Percentiles rank a stretch among this genome's conserved stretches.
Conservation (phyloP, 1,139 yeast genomes). For the Yamadazyma dushanensis region DNA sequence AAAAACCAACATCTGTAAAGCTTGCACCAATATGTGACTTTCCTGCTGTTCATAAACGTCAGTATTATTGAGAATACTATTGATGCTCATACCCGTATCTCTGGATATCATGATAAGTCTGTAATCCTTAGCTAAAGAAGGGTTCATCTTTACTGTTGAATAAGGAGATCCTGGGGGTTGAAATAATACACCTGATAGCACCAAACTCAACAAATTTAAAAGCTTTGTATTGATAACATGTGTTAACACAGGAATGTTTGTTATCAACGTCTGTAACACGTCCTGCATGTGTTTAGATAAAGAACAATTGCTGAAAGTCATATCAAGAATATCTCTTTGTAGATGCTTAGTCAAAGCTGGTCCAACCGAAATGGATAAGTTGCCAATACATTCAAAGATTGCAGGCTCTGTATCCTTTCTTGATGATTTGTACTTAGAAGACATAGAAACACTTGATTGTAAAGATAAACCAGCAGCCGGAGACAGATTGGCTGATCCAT, state of each 20-base stretch:
- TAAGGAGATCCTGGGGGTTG: slow-evolving; percentile 89
- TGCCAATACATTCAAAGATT: slow-evolving; percentile 84
- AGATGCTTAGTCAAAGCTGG: slow-evolving; percentile 92
- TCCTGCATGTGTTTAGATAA: slow-evolving; percentile 77
- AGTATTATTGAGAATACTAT: slow-evolving; percentile 36
- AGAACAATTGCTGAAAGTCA: slow-evolving; percentile 76
- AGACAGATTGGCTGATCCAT: slow-evolving; percentile 12
- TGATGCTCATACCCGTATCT: slow-evolving; percentile 54
- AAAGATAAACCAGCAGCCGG: slow-evolving; percentile 21
- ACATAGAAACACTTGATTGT: slow-evolving; percentile 29
- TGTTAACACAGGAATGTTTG: slow-evolving; percentile 78
- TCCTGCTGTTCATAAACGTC: slow-evolving; percentile 48
- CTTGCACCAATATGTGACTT: slow-evolving; percentile 58
- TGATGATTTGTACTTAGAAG: slow-evolving; percentile 58
- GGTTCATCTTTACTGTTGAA: slow-evolving; percentile 61
- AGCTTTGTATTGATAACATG: slow-evolving; percentile 70
- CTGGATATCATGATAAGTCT: slow-evolving; percentile 71
- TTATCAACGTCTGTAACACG: slow-evolving; percentile 66
- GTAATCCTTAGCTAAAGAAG: slow-evolving; percentile 70
- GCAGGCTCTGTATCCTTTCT: slow-evolving; percentile 83
- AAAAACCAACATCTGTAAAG: slow-evolving; percentile 68
- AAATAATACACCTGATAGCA: slow-evolving; percentile 80
- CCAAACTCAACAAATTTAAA: slow-evolving; percentile 69
- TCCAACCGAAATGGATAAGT: slow-evolving; percentile 85
- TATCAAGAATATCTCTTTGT: slow-evolving; percentile 76